phyloP scores from a whole-genome alignment of 169 alveolate genomes.

The Plasmodium chabaudi region DNA sequence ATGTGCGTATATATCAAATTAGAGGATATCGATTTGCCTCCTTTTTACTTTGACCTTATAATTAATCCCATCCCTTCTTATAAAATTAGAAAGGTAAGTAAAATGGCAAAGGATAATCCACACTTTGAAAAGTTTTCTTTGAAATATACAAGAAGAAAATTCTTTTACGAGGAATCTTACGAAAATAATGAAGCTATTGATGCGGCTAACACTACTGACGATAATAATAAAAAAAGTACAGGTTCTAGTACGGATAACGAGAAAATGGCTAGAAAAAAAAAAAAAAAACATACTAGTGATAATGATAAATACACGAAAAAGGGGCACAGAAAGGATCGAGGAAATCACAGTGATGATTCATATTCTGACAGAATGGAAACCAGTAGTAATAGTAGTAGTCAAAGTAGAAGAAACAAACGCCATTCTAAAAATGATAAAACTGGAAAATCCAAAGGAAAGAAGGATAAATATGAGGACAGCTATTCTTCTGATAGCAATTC shows the following conservation, averaged over 20 bases:
- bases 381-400: background rate
- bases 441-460: conserved; percentile 9
- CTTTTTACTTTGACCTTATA: conserved; percentile 97
- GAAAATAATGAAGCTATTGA: background rate
- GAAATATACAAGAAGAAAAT: conserved; percentile 28
- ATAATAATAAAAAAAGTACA: conserved; percentile 1
- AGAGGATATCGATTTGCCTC: conserved; percentile 94
- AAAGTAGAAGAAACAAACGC: conserved; percentile 19
- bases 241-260: background rate
- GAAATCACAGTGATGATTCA: background rate
- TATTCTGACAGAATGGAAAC: background rate
- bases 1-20: conserved; percentile 92
- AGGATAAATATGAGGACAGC: background rate
- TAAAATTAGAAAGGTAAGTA: conserved; percentile 85
- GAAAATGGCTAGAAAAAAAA: background rate
- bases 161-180: conserved; percentile 38
- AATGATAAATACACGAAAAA: background rate
- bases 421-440: conserved; percentile 7
- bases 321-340: background rate
- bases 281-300: background rate
- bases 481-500: conserved; percentile 21
- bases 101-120: conserved; percentile 68
- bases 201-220: background rate
- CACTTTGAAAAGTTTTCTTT: conserved; percentile 51
- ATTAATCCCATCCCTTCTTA: conserved; percentile 98